Percentiles rank a stretch among this genome's conserved stretches.
Conservation (phyloP, 75 land plant genomes). For the Gnetum montanum region DNA sequence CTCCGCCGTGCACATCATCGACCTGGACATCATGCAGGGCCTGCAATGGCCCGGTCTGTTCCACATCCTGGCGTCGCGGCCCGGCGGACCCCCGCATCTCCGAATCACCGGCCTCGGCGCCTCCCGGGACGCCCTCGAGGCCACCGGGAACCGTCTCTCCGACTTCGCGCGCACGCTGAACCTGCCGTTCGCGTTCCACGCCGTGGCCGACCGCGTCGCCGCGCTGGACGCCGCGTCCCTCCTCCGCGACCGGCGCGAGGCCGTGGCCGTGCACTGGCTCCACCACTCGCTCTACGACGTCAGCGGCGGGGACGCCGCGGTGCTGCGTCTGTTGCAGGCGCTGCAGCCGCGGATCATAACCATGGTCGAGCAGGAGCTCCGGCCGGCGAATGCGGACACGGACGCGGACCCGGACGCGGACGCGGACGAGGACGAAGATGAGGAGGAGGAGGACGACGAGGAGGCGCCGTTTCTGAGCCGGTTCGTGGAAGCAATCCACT, state of each 20-base stretch:
- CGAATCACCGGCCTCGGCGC: slow-evolving; percentile 82
- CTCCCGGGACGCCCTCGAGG: slow-evolving; percentile 70
- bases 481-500: slow-evolving; percentile 94
- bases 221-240: slow-evolving; percentile 46
- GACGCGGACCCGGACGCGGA: no score
- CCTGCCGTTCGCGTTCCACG: slow-evolving; percentile 74
- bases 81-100: slow-evolving; percentile 67
- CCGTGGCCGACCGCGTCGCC: slow-evolving; percentile 68
- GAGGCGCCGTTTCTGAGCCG: slow-evolving; percentile 43
- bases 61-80: slow-evolving; percentile 83
- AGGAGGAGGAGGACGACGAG: no score
- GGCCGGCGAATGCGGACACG: slow-evolving; percentile 68
- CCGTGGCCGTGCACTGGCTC: slow-evolving; percentile 90
- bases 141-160: slow-evolving; percentile 77
- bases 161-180: slow-evolving; percentile 80
- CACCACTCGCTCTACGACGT: slow-evolving; percentile 95
- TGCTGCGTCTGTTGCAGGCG: slow-evolving; percentile 60
- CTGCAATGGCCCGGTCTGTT: slow-evolving; percentile 95
- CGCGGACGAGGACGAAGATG: no score
- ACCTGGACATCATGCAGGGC: slow-evolving; percentile 96
- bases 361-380: slow-evolving; percentile 88
- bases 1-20: slow-evolving; percentile 81
- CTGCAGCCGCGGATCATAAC: slow-evolving; percentile 82
- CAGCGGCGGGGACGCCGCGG: slow-evolving; percentile 71
- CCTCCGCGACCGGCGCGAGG: slow-evolving; percentile 45